Conservation (phyloP, 2,329 filamentous ascomycete species). For the Diplocarpon mali region DNA sequence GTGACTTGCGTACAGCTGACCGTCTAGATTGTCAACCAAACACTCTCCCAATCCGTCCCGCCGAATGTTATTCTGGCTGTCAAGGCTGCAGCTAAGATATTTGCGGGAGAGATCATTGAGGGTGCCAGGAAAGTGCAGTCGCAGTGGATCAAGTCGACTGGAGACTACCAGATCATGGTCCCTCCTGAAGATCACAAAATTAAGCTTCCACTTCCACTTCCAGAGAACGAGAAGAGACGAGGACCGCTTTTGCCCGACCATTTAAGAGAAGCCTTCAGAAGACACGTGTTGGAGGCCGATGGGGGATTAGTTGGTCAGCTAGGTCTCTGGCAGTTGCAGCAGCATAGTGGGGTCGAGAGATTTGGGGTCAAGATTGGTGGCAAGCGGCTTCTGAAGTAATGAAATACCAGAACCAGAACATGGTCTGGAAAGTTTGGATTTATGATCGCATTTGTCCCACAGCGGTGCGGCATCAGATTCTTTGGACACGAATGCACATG, state of each 20-base stretch:
- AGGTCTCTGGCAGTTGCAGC: conserved; percentile 49
- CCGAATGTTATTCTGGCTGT: conserved; percentile 65
- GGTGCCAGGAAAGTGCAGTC: conserved; percentile 57
- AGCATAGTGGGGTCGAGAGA: conserved; percentile 46
- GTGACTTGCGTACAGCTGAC: conserved; percentile 2
- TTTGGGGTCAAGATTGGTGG: conserved; percentile 31
- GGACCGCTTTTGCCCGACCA: conserved; percentile 63
- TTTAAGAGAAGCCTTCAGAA: conserved; percentile 58
- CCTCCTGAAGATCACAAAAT: conserved; percentile 44
- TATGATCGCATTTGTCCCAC: too few relatives aligned
- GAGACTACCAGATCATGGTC: conserved; percentile 44
- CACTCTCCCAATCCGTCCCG: conserved; percentile 68
- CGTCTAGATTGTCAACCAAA: conserved; percentile 60
- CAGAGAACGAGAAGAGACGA: conserved; percentile 31
- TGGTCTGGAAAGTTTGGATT: too few relatives aligned
- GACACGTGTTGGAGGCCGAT: conserved; percentile 53
- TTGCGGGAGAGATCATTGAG: conserved; percentile 66
- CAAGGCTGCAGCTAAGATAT: conserved; percentile 64
- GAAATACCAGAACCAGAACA: not conserved
- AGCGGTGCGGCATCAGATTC: too few relatives aligned
- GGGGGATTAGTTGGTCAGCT: conserved; percentile 48
- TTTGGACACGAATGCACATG: too few relatives aligned
- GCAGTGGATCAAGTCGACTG: conserved; percentile 53
- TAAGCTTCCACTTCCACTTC: conserved; percentile 32
- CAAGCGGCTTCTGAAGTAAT: conserved; percentile 26